Base-by-base conservation (phyloP, 805 yeast species). In the Schwanniomyces occidentalis region DNA sequence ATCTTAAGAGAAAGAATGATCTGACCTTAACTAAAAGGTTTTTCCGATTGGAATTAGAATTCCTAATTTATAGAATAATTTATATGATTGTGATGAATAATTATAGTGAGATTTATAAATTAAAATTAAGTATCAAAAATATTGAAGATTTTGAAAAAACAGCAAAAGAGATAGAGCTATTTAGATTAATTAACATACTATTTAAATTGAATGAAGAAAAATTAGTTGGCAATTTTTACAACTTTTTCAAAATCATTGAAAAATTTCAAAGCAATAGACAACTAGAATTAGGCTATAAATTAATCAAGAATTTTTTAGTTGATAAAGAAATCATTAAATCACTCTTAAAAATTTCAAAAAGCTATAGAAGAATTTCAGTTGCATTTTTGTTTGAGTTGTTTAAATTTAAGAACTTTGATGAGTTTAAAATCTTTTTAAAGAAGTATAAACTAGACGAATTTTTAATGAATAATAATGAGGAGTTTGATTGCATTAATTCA, bases 71-170 rank as follows among this genome's bases (percentile, higher is more conserved):
- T 58, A 69, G 88, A 35, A 69, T 88, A 8, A 66, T 89, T 3
- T 90, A 90, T 56, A 74, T 80, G 61, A 62, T 88, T 30, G 73
- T 88, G 46, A 89, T 95, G 8, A 78, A 75, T 31, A 86, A 86
- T 56, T 61, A 61, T 41, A 61, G 73, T 30, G 84, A 82, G 40
- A 65, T 80, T 24, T 68, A 68, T 48, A 73, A 71, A 30, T 49
- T 78, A 24, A 49, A 55, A 43, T 27, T 52, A 18, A 39, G 44
- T 6, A 17, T 34, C 1, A 37, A 34, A 24, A 26, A 29, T 3
- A 35, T 33, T 25, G 30, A 32, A 18, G 16, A 35, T 7, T 43
- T 38, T 20, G 12, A 19, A 4, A 37, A 31, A 9, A 28, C 35
- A 4, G 31, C 24, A 7, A 39, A 44, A 8, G 31, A 37, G 10